Base-by-base conservation (phyloP, 768 basidiomycete species). In the Tylopilus plumbeoviolaceoides region DNA sequence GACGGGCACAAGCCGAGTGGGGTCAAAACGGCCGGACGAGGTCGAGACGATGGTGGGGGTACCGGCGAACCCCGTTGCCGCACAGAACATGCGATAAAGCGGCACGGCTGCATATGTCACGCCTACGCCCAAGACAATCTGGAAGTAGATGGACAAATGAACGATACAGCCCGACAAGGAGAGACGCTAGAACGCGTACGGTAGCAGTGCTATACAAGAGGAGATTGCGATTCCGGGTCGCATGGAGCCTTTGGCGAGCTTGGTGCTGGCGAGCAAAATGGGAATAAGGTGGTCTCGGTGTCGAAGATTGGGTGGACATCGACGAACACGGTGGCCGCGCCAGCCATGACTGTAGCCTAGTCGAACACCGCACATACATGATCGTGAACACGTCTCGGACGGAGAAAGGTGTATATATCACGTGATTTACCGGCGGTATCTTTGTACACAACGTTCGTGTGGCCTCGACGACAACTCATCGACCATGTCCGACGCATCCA, bases 41-140 rank as follows among this genome's bases (percentile, higher is more conserved):
- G 55, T 64, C n/a, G 82, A 85, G 27, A 89, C 84, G 45, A 94
- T 90, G 35, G 90, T 84, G 14, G 97, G 97, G 23, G 92, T 95
- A 4, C 97, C 97, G 20, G 88, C 91, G 64, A 95, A 99, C 9
- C 97, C 97, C 4, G 97, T 99, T 14, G 95, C 91, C 7, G 93
- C 88, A 69, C 97, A 99, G 75, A 99, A 99, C 72, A 95, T 94
- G 56, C 97, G 87, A 70, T 99, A 99, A 15, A 98, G 77, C 0
- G 97, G 97, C 1, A 98, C 95, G 35, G 95, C 91, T 11, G 97
- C 97, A 67, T 99, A 99, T n/a, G 94, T 88, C 23, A 87, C 78
- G 15, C 95, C 95, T 4, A 89, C 72, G 3, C 84, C 87, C 27
- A 86, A 61, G 27, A 97, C 71, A 44, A 95, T 83, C 93, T 95